These are phyloP conservation scores for Microthyrium microscopicum DNA, from an alignment of 2,329 filamentous ascomycete species.

Conservation along the genomic window DNA sequence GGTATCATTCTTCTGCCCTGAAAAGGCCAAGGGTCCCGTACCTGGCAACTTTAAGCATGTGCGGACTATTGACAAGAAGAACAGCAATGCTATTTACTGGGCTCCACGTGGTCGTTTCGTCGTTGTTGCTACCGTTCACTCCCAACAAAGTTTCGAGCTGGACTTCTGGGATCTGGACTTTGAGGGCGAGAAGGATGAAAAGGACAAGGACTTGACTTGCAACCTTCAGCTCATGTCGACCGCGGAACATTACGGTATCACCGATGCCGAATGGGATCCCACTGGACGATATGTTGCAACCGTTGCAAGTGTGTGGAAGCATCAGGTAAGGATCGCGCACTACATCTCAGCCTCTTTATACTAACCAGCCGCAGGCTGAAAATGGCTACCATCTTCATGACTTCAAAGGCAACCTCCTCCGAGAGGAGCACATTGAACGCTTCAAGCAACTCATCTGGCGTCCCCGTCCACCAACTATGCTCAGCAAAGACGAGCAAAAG, in stretches of 20 bases:
- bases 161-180: conserved; percentile 98
- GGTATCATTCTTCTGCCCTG: conserved; percentile 90
- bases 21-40: conserved; percentile 70
- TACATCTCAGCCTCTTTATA: not conserved
- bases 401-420: conserved; percentile 76
- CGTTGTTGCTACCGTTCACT: conserved; percentile 81
- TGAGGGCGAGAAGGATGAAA: conserved; percentile 87
- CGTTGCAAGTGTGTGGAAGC: conserved; percentile 90
- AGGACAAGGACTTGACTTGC: conserved; percentile 82
- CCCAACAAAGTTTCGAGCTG: conserved; percentile 82
- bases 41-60: conserved; percentile 89
- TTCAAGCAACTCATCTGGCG: conserved; percentile 98
- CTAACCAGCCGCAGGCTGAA: conserved; percentile 56
- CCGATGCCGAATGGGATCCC: conserved; percentile 95
- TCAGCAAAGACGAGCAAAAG: conserved; percentile 95
- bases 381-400: conserved; percentile 98
- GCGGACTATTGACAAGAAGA: conserved; percentile 94
- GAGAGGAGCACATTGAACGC: conserved; percentile 84
- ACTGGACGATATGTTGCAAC: conserved; percentile 88
- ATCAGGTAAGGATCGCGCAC: conserved; percentile 49
- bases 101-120: conserved; percentile 91
- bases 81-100: conserved; percentile 99
- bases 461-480: conserved; percentile 75
- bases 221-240: conserved; percentile 92
- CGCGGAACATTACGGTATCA: conserved; percentile 91